Base-by-base conservation (phyloP, 495 filamentous ascomycete genomes). In the Lasiosphaeris hirsuta region DNA sequence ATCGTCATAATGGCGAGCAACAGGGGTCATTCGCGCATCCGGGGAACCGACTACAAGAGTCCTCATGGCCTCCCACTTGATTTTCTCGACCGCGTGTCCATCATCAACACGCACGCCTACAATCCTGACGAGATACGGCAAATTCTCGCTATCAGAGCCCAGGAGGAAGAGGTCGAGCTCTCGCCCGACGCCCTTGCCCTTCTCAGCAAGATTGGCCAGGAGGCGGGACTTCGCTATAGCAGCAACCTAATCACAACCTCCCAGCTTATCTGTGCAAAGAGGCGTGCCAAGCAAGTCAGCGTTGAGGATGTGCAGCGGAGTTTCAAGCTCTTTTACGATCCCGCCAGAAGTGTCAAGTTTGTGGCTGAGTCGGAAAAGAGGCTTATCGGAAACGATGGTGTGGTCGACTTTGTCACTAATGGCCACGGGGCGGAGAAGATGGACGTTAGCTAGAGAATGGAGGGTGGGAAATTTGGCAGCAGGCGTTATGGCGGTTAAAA, bases 1-100 rank as follows among this genome's bases (percentile, higher is more conserved):
- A 94, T 99, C 66, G 92, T 99, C 70, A 97, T 99, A 73, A 97
- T 99, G 92, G 94, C 94, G n/a, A 94, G 89, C 80, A 99, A 99
- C 73, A 82, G 94, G 34, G 94, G 94, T 51, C 84, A 92, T 65
- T 87, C 93, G n/a, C 83, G 84, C 47, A 96, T 99, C 62, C 83
- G 95, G 10, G 94, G 95, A 35, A 99, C 95, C 35, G 90, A 86
- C 63, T 94, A 96, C 74, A 86, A 83, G 55, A 90, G 87, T 56
- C 93, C 94, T 1, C 94, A 97, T 71, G 94, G 94, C 2, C 75
- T 99, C 5, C 94, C 95, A 0, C 85, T 97, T 33, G 94, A 99
- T 70, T 96, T 99, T 76, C 83, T 97, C 8, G 94, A 97, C 66
- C 89, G 95, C 11, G 88, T 97, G 36, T 89, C 96, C 53, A 99